Evolutionary conservation across 192 early-diverging fungal genomes (phyloP).

Genomic region (Entomortierella beljakovae): DNA sequence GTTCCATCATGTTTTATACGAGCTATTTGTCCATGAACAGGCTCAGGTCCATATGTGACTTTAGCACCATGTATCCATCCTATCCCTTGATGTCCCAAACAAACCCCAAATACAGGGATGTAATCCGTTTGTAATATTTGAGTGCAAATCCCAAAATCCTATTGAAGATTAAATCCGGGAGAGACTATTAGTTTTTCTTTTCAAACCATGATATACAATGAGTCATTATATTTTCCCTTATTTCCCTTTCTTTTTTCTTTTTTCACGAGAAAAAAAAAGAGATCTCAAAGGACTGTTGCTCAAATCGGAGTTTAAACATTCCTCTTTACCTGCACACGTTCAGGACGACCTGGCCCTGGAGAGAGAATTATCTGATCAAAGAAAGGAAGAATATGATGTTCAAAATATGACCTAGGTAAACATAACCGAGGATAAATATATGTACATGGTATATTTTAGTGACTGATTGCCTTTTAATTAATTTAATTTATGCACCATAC

Average conservation of each 20-base stretch:
- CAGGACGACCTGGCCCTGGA: slow-evolving; percentile 92
- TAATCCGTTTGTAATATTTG: slow-evolving; percentile 63
- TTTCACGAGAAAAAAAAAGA: too few relatives aligned
- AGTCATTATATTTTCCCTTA: too few relatives aligned
- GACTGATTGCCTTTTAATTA: neutral
- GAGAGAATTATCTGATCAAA: slow-evolving; percentile 94
- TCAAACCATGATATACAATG: slow-evolving; percentile 7
- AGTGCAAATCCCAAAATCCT: slow-evolving; percentile 88
- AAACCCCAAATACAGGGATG: slow-evolving; percentile 89
- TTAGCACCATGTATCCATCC: slow-evolving; percentile 58
- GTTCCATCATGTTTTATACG: slow-evolving; percentile 55
- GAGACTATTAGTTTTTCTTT: too few relatives aligned
- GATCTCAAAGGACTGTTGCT: neutral
- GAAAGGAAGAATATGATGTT: slow-evolving; percentile 74
- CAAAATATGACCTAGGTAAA: slow-evolving; percentile 62
- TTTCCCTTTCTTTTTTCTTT: slow-evolving; percentile 1
- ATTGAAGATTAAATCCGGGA: neutral
- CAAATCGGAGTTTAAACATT: neutral
- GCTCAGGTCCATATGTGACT: slow-evolving; percentile 72
- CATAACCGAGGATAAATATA: neutral
- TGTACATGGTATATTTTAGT: neutral
- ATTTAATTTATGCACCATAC: neutral
- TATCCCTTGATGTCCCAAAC: slow-evolving; percentile 95
- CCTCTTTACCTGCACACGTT: slow-evolving; percentile 57
- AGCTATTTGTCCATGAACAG: slow-evolving; percentile 88